Conservation (phyloP, 805 yeast genomes). For the Saccharomycopsis sp. region DNA sequence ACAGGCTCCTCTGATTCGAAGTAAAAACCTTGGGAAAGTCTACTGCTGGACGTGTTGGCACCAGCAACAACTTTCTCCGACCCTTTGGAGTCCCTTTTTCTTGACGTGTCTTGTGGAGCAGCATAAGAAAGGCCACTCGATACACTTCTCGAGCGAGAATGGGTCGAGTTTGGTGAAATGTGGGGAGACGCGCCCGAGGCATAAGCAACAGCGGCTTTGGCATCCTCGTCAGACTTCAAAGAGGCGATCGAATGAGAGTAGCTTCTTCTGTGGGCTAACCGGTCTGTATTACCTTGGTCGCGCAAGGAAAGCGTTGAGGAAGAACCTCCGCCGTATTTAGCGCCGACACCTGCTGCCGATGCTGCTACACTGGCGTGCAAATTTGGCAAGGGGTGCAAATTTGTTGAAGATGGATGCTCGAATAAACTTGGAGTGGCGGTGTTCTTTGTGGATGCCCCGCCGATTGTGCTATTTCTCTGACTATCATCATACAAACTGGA, state of each 20-base stretch:
- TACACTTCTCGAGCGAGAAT: conserved; percentile 6
- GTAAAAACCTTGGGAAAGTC: conserved; percentile 16
- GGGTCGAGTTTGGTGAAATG: neutral
- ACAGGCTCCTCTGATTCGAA: conserved; percentile 19
- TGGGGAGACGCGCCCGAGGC: conserved; percentile 8
- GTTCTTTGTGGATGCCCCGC: conserved; percentile 10
- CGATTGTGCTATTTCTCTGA: conserved; percentile 12
- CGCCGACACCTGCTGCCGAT: neutral
- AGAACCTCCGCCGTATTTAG: conserved; percentile 4
- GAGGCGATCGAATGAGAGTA: conserved; percentile 1
- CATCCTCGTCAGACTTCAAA: conserved; percentile 8
- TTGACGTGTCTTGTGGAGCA: neutral
- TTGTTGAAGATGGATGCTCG: no score
- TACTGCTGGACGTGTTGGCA: neutral
- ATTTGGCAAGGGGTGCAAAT: conserved; percentile 1
- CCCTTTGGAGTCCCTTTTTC: conserved; percentile 5
- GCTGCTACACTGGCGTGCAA: no score
- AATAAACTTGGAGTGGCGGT: conserved; percentile 17
- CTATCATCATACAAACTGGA: conserved; percentile 13
- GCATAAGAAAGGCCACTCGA: conserved; percentile 6
- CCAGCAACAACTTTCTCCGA: conserved; percentile 13
- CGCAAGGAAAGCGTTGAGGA: conserved; percentile 5
- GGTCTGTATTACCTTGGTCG: neutral
- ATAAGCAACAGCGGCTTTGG: conserved; percentile 7
- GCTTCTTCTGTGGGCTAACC: conserved; percentile 3